phyloP scores from a whole-genome alignment of 805 yeast species.

The Zygoascus flipseniorum region DNA sequence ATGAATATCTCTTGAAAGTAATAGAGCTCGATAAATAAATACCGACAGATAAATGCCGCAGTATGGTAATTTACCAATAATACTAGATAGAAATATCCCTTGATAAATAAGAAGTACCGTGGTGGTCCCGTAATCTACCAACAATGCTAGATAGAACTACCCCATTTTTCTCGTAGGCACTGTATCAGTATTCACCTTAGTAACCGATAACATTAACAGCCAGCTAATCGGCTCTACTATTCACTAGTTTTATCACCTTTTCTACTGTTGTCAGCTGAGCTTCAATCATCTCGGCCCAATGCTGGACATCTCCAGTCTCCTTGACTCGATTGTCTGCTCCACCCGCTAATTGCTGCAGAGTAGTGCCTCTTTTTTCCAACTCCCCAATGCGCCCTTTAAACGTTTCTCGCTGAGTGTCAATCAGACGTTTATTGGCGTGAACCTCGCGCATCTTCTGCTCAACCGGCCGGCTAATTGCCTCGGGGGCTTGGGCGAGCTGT shows the following conservation, averaged over 20 bases:
- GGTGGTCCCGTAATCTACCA: too few species aligned
- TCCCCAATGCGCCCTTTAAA: slow-evolving; percentile 4
- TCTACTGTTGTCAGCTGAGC: slow-evolving; percentile 67
- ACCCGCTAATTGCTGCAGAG: slow-evolving; percentile 7
- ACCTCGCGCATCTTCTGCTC: slow-evolving; percentile 19
- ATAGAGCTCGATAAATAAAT: too few species aligned
- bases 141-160: too few species aligned
- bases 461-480: slow-evolving; percentile 18
- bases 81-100: too few species aligned
- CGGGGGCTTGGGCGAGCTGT: slow-evolving; percentile 10
- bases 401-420: slow-evolving; percentile 12
- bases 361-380: slow-evolving; percentile 5
- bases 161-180: too few species aligned
- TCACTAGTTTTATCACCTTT: slow-evolving; percentile 31
- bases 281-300: slow-evolving; percentile 60
- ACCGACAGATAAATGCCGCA: too few species aligned
- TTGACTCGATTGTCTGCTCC: slow-evolving; percentile 13
- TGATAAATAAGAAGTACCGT: too few species aligned
- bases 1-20: too few species aligned
- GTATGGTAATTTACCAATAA: too few species aligned
- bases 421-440: slow-evolving; percentile 14
- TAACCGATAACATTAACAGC: too few species aligned
- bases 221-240: neutral
- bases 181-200: too few species aligned
- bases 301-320: slow-evolving; percentile 38